Percentiles rank a stretch among this genome's conserved stretches.
phyloP scores from a whole-genome alignment of 2,329 filamentous ascomycete species.

The Monilinia vaccinii-corymbosi region DNA sequence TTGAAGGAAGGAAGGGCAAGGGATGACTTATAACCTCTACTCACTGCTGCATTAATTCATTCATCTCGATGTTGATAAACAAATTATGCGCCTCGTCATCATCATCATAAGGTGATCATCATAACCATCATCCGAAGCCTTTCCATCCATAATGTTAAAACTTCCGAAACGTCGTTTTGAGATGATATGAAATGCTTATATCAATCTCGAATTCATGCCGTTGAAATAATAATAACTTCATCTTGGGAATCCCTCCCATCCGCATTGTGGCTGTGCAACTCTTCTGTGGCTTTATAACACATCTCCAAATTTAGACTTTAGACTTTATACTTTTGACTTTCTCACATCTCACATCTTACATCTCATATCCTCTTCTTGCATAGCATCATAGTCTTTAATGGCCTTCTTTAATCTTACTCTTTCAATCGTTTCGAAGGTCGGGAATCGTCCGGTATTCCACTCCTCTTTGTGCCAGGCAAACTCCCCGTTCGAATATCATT shows the following conservation, averaged over 20 bases:
- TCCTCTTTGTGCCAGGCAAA: constrained; percentile 83
- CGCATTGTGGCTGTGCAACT: constrained; percentile 8
- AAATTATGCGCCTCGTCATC: not conserved
- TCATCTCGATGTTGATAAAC: not conserved
- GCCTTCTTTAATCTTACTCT: constrained; percentile 31
- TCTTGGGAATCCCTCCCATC: not conserved
- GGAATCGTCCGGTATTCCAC: constrained; percentile 73
- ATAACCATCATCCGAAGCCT: not conserved
- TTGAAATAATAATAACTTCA: not conserved
- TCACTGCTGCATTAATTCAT: not conserved
- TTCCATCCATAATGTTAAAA: not conserved
- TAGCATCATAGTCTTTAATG: not conserved
- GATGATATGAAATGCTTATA: constrained; percentile 1
- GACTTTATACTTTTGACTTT: too few species aligned
- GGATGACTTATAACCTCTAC: not conserved
- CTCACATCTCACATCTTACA: too few species aligned
- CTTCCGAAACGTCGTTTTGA: not conserved
- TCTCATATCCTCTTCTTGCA: not conserved
- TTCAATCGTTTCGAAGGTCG: constrained; percentile 54
- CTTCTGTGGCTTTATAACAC: not conserved
- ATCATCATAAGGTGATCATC: not conserved
- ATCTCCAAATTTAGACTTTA: not conserved
- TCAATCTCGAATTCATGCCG: constrained; percentile 8
- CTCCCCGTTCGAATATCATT: constrained; percentile 91
- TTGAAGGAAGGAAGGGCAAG: too few species aligned